Evolutionary conservation across 768 basidiomycete species (phyloP), one percentile per base, ranked within the genome.

Genomic region (Chlorophyllum brunneum): DNA sequence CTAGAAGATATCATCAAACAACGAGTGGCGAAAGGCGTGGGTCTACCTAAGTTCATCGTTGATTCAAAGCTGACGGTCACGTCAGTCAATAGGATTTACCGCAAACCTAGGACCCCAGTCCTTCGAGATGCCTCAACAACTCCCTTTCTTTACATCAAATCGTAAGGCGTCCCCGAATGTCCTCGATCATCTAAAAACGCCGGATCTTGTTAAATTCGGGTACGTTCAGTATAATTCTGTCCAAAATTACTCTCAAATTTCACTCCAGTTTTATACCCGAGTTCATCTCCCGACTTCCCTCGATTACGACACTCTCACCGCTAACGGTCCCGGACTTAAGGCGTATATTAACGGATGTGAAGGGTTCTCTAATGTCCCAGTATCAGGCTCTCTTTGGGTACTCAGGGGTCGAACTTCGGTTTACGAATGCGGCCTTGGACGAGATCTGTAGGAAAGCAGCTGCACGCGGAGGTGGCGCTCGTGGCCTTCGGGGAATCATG

Each of bases 221-320:
- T 87, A 67, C 56, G 58, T 38, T 8, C 15, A 50, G 27, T 26
- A 44, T 13, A 31, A 38, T 18, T 27, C 29, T 16, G 16, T 10
- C 26, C 6, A 10, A 9, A 24, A 26, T 42, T 3, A n/a, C 41
- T 20, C 13, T 5, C 20, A 22, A 18, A 20, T 10, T 18, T 29
- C 26, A 13, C 16, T 40, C 5, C 53, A 88, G 89, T 2, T 89
- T 97, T 57, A 98, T 98, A 53, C 95, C 95, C 20, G 95, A 98
- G 69, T 98, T 98, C 60, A 80, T 95, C 45, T 92, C 90, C 15
- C 88, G 95, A 24, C 69, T 97, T n/a, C 95, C 95, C 4, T 86
- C 92, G n/a, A 77, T 94, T 30, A 89, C 95, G 3, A 83, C 92
- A 1, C 78, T 98, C 5, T 67, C 86, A 5, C 86, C 89, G 5